These are phyloP conservation scores for Zarea fungicola DNA, from an alignment of 2,329 filamentous ascomycete genomes.

Conservation along the genomic window DNA sequence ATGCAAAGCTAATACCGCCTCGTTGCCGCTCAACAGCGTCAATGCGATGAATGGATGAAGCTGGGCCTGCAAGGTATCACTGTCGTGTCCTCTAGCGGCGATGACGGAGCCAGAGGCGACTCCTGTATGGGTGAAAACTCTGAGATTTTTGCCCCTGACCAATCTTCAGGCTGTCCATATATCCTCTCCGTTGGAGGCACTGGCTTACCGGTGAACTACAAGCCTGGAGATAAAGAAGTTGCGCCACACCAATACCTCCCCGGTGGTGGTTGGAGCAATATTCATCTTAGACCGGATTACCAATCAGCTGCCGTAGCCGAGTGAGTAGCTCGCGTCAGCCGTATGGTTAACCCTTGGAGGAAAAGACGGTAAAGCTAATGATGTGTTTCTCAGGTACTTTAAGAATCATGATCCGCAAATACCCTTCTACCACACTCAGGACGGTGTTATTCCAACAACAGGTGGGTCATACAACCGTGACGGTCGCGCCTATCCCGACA, in stretches of 20 bases:
- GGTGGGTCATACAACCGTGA: conserved; percentile 39
- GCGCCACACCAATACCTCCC: conserved; percentile 39
- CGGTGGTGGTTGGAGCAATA: conserved; percentile 24
- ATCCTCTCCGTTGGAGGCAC: conserved; percentile 47
- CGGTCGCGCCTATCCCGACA: conserved; percentile 37
- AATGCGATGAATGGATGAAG: conserved; percentile 41
- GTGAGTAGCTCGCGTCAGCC: no score
- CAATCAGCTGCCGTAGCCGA: conserved; percentile 35
- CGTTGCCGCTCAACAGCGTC: conserved; percentile 24
- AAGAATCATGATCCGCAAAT: conserved; percentile 31
- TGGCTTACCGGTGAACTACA: conserved; percentile 35
- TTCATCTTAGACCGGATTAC: conserved; percentile 42
- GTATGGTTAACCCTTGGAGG: no score
- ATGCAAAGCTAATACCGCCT: background rate
- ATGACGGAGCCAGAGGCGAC: conserved; percentile 30
- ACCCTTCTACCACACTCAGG: conserved; percentile 33
- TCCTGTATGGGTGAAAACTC: conserved; percentile 13
- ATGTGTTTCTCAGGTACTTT: conserved; percentile 25
- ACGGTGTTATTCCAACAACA: conserved; percentile 27
- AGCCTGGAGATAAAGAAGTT: conserved; percentile 40
- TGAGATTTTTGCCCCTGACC: conserved; percentile 29
- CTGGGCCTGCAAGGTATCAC: conserved; percentile 38
- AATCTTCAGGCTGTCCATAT: conserved; percentile 36
- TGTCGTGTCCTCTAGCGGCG: conserved; percentile 36
- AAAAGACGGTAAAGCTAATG: background rate